These are phyloP conservation scores for Suhomyces kilbournensis DNA, from an alignment of 805 yeast genomes.

Conservation along the genomic window DNA sequence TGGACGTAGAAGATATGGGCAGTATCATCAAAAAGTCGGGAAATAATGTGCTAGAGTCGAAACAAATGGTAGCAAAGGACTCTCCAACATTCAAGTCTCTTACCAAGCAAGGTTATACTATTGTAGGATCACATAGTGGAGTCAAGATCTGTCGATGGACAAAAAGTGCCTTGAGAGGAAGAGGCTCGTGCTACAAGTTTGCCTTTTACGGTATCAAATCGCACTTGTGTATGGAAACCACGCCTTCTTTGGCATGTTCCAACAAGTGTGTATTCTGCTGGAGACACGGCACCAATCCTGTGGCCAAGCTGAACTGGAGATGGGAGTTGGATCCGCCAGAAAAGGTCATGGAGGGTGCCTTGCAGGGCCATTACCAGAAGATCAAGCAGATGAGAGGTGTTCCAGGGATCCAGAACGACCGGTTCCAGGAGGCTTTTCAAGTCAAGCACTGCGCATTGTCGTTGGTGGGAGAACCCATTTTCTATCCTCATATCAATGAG, in stretches of 20 bases:
- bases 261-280: slow-evolving; percentile 96
- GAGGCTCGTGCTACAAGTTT: slow-evolving; percentile 91
- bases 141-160: slow-evolving; percentile 97
- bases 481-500: slow-evolving; percentile 86
- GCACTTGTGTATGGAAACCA: slow-evolving; percentile 93
- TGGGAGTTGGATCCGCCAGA: slow-evolving; percentile 95
- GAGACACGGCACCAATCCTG: slow-evolving; percentile 97
- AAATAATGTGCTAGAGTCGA: slow-evolving; percentile 25
- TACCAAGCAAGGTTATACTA: slow-evolving; percentile 90
- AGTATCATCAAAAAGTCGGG: slow-evolving; percentile 44
- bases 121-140: slow-evolving; percentile 93
- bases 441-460: slow-evolving; percentile 91
- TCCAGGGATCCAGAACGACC: slow-evolving; percentile 86
- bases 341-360: slow-evolving; percentile 76
- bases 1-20: slow-evolving; percentile 91
- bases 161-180: slow-evolving; percentile 86
- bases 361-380: slow-evolving; percentile 84
- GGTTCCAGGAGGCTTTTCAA: slow-evolving; percentile 87
- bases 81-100: slow-evolving; percentile 86
- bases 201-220: slow-evolving; percentile 89
- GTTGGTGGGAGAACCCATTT: slow-evolving; percentile 91
- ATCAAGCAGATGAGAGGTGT: slow-evolving; percentile 95
- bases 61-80: slow-evolving; percentile 85
- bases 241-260: slow-evolving; percentile 90
- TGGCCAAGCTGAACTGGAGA: slow-evolving; percentile 87